Base-by-base conservation (phyloP, 2,329 filamentous ascomycete genomes). In the Dothiorella sarmentorum region DNA sequence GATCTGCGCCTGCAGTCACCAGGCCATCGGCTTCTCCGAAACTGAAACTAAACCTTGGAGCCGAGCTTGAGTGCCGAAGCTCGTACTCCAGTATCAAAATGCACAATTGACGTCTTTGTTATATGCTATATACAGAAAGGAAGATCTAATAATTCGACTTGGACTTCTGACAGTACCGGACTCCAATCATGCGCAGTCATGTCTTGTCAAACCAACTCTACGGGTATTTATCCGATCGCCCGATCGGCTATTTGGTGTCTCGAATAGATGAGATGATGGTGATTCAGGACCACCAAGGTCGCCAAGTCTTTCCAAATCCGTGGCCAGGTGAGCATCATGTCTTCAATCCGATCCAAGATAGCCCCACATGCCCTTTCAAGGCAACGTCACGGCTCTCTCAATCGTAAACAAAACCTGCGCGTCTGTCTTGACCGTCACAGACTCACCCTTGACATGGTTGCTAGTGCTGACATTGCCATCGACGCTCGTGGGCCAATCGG, bases 401-500 rank as follows among this genome's bases (percentile, higher is more conserved):
- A 80, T 73, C 4, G 78, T 80, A 62, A 80, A 80, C 17, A 80
- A 66, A 43, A 80, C 73, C 22, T 74, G 69, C n/a, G 66, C 66
- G 61, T 75, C 71, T 22, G 75, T 76, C 35, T 67, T 65, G 17
- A 80, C 68, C 10, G 65, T 64, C 9, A 80, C 66, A 22, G 69
- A 59, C 31, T 78, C 73, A 6, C 68, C 65, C 38, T 75, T 71
- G 52, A 78, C 71, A 60, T 80, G 78, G 62, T 80, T 80, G 61
- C 77, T 80, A 6, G 78, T 78, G 63, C 78, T 80, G 60, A 80
- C 73, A 59, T 76, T 73, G 2, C 72, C 71, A 15, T 78, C 78
- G 69, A 80, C 76, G 51, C 75, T 71, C 20, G 78, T 96, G 63
- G 82, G 75, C 91, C 93, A 96, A 61, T 90, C 78, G 60, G 80